phyloP scores from a whole-genome alignment of 163 green algal species.

The Coccomyxa subellipsoidea region DNA sequence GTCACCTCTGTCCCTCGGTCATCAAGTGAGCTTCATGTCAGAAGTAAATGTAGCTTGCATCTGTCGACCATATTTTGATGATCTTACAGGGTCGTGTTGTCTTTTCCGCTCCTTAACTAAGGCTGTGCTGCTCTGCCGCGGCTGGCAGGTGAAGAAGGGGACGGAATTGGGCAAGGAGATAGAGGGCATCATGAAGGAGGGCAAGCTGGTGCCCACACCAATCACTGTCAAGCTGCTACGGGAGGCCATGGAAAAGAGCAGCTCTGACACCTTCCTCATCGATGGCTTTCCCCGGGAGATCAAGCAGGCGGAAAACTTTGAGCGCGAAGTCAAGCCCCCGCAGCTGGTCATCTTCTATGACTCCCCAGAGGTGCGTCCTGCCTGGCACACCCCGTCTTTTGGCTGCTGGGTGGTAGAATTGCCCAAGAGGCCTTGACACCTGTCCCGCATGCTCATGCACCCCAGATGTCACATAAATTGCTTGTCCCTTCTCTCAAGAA shows the following conservation, averaged over 20 bases:
- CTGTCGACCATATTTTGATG: no score
- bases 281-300: conserved; percentile 70
- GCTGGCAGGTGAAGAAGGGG: conserved; percentile 46
- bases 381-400: neutral
- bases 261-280: conserved; percentile 57
- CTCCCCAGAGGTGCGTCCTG: conserved; percentile 38
- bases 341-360: conserved; percentile 58
- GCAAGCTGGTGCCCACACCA: conserved; percentile 69
- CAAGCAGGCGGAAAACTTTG: conserved; percentile 35
- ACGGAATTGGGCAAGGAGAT: conserved; percentile 47
- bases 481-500: no score
- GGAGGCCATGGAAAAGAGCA: conserved; percentile 51
- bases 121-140: neutral
- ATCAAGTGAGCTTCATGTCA: no score
- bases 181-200: conserved; percentile 58
- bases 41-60: no score
- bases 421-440: no score
- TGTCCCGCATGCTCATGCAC: no score
- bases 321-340: conserved; percentile 44
- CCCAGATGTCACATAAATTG: no score
- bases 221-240: conserved; percentile 54
- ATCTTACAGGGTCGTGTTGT: no score
- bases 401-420: no score
- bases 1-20: no score
- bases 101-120: no score